Conservation (phyloP, 23 red algal species). For the Agarophyton chilense region DNA sequence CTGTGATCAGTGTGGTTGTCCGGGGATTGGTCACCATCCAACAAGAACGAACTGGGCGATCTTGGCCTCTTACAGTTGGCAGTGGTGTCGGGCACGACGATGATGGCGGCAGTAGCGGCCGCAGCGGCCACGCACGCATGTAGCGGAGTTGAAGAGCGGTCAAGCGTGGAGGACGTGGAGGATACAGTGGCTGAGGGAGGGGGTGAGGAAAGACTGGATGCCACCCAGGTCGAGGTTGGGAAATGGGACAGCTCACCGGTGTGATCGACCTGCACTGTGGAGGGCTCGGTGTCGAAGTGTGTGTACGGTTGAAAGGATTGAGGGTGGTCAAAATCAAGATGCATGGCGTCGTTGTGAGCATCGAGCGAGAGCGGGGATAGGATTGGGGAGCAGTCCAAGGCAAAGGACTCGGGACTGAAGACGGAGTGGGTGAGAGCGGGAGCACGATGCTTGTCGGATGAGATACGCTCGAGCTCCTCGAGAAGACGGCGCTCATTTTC, state of each 20-base stretch:
- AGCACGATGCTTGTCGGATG: slow-evolving; percentile 1
- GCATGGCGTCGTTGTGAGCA: neutral
- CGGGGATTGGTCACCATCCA: neutral
- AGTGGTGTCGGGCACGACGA: slow-evolving; percentile 6
- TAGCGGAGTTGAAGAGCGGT: neutral
- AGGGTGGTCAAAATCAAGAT: neutral
- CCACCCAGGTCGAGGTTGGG: neutral
- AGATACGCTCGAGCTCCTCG: slow-evolving; percentile 25
- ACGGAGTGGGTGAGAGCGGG: neutral
- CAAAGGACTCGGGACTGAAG: neutral
- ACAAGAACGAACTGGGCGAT: neutral
- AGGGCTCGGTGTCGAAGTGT: neutral
- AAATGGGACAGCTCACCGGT: neutral
- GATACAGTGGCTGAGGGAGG: slow-evolving; percentile 4
- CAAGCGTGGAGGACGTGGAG: slow-evolving; percentile 3
- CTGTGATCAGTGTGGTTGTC: neutral
- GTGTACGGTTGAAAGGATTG: neutral
- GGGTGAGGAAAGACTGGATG: neutral
- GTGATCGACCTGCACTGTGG: slow-evolving; percentile 19
- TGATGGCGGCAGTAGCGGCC: slow-evolving; percentile 9
- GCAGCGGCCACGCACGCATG: slow-evolving; percentile 21
- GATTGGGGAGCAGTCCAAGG: slow-evolving; percentile 22
- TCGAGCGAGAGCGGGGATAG: neutral
- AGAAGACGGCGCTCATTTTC: slow-evolving; percentile 25
- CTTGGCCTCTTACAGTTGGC: slow-evolving; percentile 16